These are phyloP conservation scores for Lepiota venenata DNA, from an alignment of 768 basidiomycete species.

Conservation along the genomic window DNA sequence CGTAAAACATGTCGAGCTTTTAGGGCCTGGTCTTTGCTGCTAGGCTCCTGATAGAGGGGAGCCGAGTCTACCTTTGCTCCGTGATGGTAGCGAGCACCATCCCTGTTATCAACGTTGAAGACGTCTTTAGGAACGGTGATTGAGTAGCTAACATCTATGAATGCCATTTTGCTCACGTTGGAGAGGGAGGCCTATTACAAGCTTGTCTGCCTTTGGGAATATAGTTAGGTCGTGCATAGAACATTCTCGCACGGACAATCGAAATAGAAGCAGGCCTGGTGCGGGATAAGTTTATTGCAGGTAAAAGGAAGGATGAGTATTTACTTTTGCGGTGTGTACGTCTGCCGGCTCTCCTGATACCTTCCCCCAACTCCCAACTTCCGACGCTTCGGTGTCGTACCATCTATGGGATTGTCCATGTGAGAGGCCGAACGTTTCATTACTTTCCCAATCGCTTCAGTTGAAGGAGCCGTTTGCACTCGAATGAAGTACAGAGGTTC, in stretches of 20 bases:
- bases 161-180: slow-evolving; percentile 45
- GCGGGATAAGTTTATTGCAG: slow-evolving; percentile 21
- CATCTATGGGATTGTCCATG: neutral
- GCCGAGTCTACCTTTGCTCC: neutral
- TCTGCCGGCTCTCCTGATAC: neutral
- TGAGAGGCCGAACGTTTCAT: slow-evolving; percentile 1
- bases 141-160: slow-evolving; percentile 1
- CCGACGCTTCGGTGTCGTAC: slow-evolving; percentile 4
- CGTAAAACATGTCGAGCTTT: slow-evolving; percentile 67
- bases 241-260: slow-evolving; percentile 54
- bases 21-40: slow-evolving; percentile 42
- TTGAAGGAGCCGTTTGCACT: slow-evolving; percentile 19
- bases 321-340: neutral
- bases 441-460: slow-evolving; percentile 1
- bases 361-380: neutral
- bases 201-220: slow-evolving; percentile 44
- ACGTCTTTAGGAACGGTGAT: slow-evolving; percentile 64
- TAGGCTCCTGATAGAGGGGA: slow-evolving; percentile 30
- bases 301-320: neutral
- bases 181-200: slow-evolving; percentile 64
- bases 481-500: slow-evolving; percentile 47
- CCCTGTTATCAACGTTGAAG: slow-evolving; percentile 39
- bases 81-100: slow-evolving; percentile 1
- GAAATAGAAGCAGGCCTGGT: slow-evolving; percentile 47
- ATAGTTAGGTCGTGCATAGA: slow-evolving; percentile 61